Evolutionary conservation across 164 flowering plant species (phyloP), one percentile per base, ranked within the genome.

Genomic region (Liriodendron chinense): DNA sequence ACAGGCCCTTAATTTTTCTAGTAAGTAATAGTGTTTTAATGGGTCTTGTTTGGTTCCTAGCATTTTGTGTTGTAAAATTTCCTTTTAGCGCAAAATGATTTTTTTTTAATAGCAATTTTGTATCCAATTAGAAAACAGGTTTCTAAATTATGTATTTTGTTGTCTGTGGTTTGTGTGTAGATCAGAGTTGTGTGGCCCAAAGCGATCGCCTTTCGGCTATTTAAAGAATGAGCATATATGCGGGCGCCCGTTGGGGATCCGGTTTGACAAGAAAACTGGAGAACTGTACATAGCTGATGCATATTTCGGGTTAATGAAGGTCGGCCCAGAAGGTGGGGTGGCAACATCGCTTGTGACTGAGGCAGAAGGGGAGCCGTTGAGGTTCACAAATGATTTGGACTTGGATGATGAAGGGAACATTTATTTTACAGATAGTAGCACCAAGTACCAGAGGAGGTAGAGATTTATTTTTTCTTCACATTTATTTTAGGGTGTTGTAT

Each of bases 281-380:
- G 97, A 94, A 70, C 59, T 96, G 63, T 94, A 91, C 82, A 96
- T 96, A 73, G 97, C 97, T 49, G 99, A 96, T 86, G 98, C 99
- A n/a, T 96, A 96, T 81, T 80, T 94, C 50, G 99, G 99, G 65
- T 79, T 96, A 80, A 70, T 91, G 92, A 91, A 89, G 78, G 99
- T 96, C 47, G 98, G 99, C 7, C 95, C 92, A 56, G 92, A 89
- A 81, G 99, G 99, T 72, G 99, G 99, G 9, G 76, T 92, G 82
- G 98, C 99, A 53, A 86, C 87, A 65, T 72, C 85, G 0, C 89
- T 96, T 47, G 71, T 80, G 66, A 88, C 86, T 49, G 93, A 91
- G 83, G 99, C 90, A 20, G 96, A 91, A 81, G 97, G 97, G 3
- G 89, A 89, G 49, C 96, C 97, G 24, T 68, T 96, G 22, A 74